Evolutionary conservation across 805 yeast genomes (phyloP).

Genomic region (Ogataea minuta): DNA sequence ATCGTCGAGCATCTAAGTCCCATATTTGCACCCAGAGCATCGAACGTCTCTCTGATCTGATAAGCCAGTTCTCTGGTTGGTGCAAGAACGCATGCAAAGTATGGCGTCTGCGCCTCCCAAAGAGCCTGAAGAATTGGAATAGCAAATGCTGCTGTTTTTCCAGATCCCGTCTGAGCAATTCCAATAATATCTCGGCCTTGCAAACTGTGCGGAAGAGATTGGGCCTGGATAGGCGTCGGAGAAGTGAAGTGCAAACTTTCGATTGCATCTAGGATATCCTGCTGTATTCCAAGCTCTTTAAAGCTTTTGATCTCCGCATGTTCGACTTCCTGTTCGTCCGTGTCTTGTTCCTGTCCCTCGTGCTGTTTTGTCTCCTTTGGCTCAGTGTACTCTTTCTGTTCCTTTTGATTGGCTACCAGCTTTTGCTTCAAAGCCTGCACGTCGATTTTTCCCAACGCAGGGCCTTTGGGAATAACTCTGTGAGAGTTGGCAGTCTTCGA

Average conservation of each 20-base stretch:
- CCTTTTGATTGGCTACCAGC: slow-evolving; percentile 15
- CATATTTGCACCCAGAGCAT: slow-evolving; percentile 88
- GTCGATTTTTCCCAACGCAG: slow-evolving; percentile 24
- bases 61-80: slow-evolving; percentile 85
- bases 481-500: slow-evolving; percentile 5
- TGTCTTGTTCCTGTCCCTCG: slow-evolving; percentile 15
- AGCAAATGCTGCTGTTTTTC: slow-evolving; percentile 98
- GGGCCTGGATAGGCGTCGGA: slow-evolving; percentile 94
- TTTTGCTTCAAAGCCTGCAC: slow-evolving; percentile 31
- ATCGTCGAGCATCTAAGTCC: slow-evolving; percentile 87
- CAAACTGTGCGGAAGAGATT: slow-evolving; percentile 87
- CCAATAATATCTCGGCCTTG: slow-evolving; percentile 93
- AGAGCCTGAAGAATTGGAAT: slow-evolving; percentile 88
- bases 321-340: slow-evolving; percentile 10
- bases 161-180: slow-evolving; percentile 96
- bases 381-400: slow-evolving; percentile 21
- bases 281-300: slow-evolving; percentile 61
- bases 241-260: slow-evolving; percentile 66
- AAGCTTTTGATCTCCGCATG: slow-evolving; percentile 38
- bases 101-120: slow-evolving; percentile 86
- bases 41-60: slow-evolving; percentile 91
- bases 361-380: slow-evolving; percentile 10
- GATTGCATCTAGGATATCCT: slow-evolving; percentile 79
- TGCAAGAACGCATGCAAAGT: slow-evolving; percentile 83
- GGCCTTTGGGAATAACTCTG: slow-evolving; percentile 3